Percentiles rank a stretch among this genome's conserved stretches.
phyloP scores from a whole-genome alignment of 495 filamentous ascomycete species.

The Xylaria castorea region DNA sequence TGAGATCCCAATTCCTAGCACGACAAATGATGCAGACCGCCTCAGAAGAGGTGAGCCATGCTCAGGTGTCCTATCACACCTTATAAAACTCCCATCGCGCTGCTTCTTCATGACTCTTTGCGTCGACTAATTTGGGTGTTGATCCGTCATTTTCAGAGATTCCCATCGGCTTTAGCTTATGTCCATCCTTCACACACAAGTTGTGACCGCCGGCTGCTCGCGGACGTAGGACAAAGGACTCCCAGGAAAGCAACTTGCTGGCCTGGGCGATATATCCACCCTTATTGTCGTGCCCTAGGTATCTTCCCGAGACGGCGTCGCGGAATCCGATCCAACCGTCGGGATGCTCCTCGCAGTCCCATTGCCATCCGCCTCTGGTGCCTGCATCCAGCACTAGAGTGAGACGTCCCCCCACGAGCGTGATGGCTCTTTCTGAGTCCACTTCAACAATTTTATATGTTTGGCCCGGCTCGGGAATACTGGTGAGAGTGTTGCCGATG shows the following conservation, averaged over 20 bases:
- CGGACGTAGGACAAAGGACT: constrained; percentile 11
- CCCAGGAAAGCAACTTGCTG: not conserved
- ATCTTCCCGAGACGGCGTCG: constrained; percentile 11
- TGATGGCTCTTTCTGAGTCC: not conserved
- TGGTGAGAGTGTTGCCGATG: not conserved
- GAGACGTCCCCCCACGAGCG: not conserved
- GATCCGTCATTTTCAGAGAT: not conserved
- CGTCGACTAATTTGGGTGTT: not conserved
- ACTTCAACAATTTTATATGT: constrained; percentile 1
- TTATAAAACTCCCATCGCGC: constrained; percentile 12
- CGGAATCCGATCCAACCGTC: constrained; percentile 18
- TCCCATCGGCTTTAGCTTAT: constrained; percentile 1
- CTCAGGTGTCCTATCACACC: not conserved
- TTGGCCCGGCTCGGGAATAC: not conserved
- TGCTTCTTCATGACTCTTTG: not conserved
- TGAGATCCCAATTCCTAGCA: not conserved
- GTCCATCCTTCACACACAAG: not conserved
- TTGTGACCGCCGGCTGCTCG: not conserved
- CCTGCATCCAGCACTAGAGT: not conserved
- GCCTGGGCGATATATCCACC: constrained; percentile 4
- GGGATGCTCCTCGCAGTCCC: constrained; percentile 12
- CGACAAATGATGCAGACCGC: not conserved
- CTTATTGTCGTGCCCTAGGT: constrained; percentile 1
- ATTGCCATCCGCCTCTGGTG: constrained; percentile 11
- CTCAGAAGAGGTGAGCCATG: not conserved